Evolutionary conservation across 768 basidiomycete genomes (phyloP), one percentile per base, ranked within the genome.

Genomic region (Collybia sordida): DNA sequence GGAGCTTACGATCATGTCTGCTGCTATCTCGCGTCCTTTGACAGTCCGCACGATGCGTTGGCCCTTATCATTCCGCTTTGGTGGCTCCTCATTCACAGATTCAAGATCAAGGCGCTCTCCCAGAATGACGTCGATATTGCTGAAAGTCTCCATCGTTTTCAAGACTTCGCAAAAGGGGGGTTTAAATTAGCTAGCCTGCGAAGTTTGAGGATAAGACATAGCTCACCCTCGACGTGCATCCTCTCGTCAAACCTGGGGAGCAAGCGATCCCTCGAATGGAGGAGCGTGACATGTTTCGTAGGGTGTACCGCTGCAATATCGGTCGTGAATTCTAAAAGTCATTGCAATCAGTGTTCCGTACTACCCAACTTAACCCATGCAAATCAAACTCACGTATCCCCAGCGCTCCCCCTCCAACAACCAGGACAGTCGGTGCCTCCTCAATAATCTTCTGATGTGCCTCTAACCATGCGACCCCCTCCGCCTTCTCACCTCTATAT

Each of bases 391-490:
- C 60, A 86, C 85, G 84, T 22, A 89, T 80, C 3, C 87, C 88
- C 7, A 89, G 75, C 0, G 88, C 84, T 0, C 88, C 88, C 9
- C 85, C 87, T 1, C 88, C 88, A 2, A 88, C 77, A 12, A 89
- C 75, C 6, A 88, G 73, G 3, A 90, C 72, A 36, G 73, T 78
- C 1, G 62, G 66, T 0, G 83, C 74, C 2, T 60, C 64, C 45
- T 75, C 65, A 42, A 89, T 71, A 3, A 67, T 62, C 25, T 61
- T 60, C 57, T 86, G 85, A 47, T 74, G 72, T n/a, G 67, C 62
- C 51, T 68, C 69, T 37, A 86, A 67, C 74, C 80, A 84, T 2
- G 64, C 67, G 14, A 83, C 67, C 0, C 75, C 76, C 49, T 78
- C 78, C 0, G 59, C 18, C 60, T 83, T 85, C 45, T 59, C 68